Percentiles rank a stretch among this genome's conserved stretches.
Conservation (phyloP, 2,329 filamentous ascomycete genomes). For the Polychaeton citri region DNA sequence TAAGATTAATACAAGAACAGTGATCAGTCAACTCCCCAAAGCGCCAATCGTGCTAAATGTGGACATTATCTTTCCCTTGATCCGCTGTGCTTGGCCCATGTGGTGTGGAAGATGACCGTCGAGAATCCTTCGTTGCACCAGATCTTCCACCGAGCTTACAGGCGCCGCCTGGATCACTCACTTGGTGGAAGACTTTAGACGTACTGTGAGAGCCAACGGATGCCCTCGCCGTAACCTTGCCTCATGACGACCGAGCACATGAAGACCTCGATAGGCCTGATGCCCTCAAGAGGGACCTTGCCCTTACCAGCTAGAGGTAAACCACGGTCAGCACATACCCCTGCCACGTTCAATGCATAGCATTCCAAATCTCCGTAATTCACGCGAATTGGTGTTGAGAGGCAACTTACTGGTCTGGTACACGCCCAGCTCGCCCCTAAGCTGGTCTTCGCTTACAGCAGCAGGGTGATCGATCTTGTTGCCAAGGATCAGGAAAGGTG, state of each 20-base stretch:
- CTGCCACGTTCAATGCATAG: too few relatives aligned
- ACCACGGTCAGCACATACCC: slow-evolving; percentile 3
- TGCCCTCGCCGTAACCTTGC: slow-evolving; percentile 81
- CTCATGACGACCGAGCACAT: slow-evolving; percentile 99
- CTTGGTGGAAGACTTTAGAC: too few relatives aligned
- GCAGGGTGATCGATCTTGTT: slow-evolving; percentile 99
- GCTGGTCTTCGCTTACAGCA: slow-evolving; percentile 88
- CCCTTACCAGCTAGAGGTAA: slow-evolving; percentile 55
- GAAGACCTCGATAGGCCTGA: slow-evolving; percentile 91
- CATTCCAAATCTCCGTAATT: too few relatives aligned
- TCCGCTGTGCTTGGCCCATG: too few relatives aligned
- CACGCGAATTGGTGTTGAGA: not conserved
- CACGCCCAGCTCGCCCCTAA: slow-evolving; percentile 79
- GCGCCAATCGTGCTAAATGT: not conserved
- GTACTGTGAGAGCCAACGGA: slow-evolving; percentile 83
- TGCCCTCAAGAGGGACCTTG: slow-evolving; percentile 82
- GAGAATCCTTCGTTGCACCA: too few relatives aligned
- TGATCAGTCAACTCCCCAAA: not conserved
- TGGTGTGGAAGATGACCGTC: too few relatives aligned
- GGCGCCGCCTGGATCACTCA: too few relatives aligned
- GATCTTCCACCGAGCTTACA: too few relatives aligned
- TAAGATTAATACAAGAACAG: too few relatives aligned
- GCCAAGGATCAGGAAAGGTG: slow-evolving; percentile 88
- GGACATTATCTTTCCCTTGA: not conserved
- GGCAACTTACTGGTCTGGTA: slow-evolving; percentile 67